Evolutionary conservation across 2,329 filamentous ascomycete genomes (phyloP).

Genomic region (Botryotinia convoluta): DNA sequence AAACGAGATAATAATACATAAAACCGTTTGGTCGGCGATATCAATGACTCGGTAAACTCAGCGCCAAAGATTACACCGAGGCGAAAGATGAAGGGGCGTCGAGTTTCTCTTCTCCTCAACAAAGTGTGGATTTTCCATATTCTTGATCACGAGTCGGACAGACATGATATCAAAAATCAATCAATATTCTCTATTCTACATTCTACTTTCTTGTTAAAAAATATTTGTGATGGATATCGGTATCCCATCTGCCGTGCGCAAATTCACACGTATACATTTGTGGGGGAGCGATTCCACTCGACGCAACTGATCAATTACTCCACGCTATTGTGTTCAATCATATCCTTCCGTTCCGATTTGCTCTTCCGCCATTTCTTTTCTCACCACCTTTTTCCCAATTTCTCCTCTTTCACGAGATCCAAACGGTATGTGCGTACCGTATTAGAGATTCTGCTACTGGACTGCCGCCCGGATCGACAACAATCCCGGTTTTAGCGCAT

Average conservation of each 20-base stretch:
- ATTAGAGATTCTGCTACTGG: not conserved
- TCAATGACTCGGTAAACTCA: not conserved
- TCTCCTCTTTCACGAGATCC: not conserved
- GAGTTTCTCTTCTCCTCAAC: not conserved
- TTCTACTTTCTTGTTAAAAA: not conserved
- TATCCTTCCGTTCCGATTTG: not conserved
- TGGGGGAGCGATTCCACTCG: not conserved
- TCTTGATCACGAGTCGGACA: not conserved
- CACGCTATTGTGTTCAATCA: not conserved
- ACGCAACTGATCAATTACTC: not conserved
- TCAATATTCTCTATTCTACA: not conserved
- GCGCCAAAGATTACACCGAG: conserved; percentile 8
- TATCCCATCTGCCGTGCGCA: not conserved
- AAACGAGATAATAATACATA: not conserved
- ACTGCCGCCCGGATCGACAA: conserved; percentile 16
- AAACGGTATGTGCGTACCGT: conserved; percentile 6
- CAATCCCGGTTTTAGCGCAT: not conserved
- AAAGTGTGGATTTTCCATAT: not conserved
- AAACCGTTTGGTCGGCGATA: conserved; percentile 14
- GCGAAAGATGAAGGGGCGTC: conserved; percentile 7
- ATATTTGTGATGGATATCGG: not conserved
- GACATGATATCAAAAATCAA: not conserved
- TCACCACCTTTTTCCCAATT: not conserved
- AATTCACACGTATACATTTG: not conserved
- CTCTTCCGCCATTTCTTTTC: not conserved